These are phyloP conservation scores for Aurantiochytrium sp. DNA, from an alignment of 108 stramenopile genomes.

Conservation along the genomic window DNA sequence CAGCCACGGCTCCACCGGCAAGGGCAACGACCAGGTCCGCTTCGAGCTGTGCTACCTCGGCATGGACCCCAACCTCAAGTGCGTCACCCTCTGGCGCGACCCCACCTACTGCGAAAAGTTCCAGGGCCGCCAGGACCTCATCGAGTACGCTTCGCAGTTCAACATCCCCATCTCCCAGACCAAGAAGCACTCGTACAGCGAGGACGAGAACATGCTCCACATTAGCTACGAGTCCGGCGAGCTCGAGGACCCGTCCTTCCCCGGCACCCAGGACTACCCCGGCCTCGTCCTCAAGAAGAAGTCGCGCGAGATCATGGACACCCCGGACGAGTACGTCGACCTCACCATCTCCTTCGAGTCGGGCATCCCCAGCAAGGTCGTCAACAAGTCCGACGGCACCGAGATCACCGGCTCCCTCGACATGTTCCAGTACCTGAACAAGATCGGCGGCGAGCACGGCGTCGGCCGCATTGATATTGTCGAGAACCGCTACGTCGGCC, in stretches of 20 bases:
- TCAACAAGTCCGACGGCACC: conserved; percentile 77
- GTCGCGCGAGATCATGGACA: conserved; percentile 60
- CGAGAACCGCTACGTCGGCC: conserved; percentile 98
- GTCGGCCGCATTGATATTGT: conserved; percentile 97
- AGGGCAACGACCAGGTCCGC: conserved; percentile 99
- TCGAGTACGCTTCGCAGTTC: conserved; percentile 92
- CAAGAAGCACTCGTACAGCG: conserved; percentile 89
- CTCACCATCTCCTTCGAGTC: conserved; percentile 79
- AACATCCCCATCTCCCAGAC: conserved; percentile 73
- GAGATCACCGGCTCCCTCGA: conserved; percentile 81
- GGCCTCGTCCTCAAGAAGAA: conserved; percentile 59
- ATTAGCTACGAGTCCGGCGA: conserved; percentile 91
- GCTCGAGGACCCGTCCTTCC: conserved; percentile 68
- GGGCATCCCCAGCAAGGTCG: conserved; percentile 92
- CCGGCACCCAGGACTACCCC: conserved; percentile 23
- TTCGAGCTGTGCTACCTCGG: conserved; percentile 99
- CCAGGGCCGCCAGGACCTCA: conserved; percentile 77
- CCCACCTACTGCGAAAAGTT: conserved; percentile 60
- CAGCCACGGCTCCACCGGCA: conserved; percentile 96
- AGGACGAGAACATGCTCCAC: conserved; percentile 98
- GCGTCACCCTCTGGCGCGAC: conserved; percentile 96
- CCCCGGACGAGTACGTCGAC: conserved; percentile 70
- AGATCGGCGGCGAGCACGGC: conserved; percentile 91
- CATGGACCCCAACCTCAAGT: conserved; percentile 80
- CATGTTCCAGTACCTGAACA: conserved; percentile 91